phyloP scores from a whole-genome alignment of 805 yeast species.

The Pichia kluyveri region DNA sequence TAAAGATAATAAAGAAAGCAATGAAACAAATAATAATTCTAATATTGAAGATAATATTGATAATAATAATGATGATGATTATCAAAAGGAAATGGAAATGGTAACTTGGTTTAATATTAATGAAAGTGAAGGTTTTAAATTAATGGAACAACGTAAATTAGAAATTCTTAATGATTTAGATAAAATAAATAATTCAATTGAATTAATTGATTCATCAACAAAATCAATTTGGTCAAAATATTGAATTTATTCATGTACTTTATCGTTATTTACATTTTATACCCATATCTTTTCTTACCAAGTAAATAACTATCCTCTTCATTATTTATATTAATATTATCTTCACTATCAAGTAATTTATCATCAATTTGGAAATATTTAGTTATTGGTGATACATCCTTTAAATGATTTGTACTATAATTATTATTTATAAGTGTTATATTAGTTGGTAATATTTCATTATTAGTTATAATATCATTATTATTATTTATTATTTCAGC shows the following conservation, averaged over 20 bases:
- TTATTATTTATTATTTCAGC: no score
- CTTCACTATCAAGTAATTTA: no score
- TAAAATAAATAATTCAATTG: constrained; percentile 43
- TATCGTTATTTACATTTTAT: background rate
- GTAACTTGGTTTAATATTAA: constrained; percentile 16
- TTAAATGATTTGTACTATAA: no score
- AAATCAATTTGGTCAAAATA: constrained; percentile 32
- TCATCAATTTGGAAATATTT: background rate
- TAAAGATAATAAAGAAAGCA: background rate
- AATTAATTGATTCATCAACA: constrained; percentile 35
- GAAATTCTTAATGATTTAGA: constrained; percentile 41
- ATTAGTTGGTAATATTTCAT: no score
- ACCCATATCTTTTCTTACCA: background rate
- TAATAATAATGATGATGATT: background rate
- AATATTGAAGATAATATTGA: background rate
- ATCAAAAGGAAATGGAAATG: background rate
- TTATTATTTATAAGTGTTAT: no score
- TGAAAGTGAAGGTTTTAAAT: constrained; percentile 40
- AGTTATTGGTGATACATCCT: no score
- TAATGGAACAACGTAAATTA: constrained; percentile 40
- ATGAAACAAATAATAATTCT: background rate
- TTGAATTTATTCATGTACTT: background rate
- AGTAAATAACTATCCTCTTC: background rate
- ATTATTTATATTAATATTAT: no score
- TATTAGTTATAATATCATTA: no score